Evolutionary conservation across 208 protist species (phyloP).

Genomic region (Acanthamoeba castellanii): DNA sequence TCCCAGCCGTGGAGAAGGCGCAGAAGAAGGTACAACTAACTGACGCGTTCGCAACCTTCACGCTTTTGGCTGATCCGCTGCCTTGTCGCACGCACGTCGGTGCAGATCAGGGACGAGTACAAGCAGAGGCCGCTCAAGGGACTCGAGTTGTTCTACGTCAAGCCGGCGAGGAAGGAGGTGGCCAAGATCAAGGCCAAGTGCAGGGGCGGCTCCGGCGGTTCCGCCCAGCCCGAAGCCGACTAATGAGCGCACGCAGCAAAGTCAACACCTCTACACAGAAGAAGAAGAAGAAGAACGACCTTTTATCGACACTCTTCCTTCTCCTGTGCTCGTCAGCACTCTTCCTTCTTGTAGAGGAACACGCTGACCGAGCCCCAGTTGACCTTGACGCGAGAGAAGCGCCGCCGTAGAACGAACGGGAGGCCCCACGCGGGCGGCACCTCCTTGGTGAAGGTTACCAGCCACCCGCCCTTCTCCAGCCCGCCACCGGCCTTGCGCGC

Average conservation of each 20-base stretch:
- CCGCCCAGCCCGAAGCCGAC: not conserved
- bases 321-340: not conserved
- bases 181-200: constrained; percentile 69
- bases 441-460: constrained; percentile 7
- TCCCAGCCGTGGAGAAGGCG: constrained; percentile 23
- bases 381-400: not conserved
- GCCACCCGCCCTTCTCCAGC: not conserved
- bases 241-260: not conserved
- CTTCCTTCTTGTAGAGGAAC: constrained; percentile 9
- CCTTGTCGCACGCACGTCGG: not conserved
- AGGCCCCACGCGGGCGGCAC: not conserved
- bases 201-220: constrained; percentile 8
- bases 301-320: not conserved
- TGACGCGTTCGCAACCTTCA: not conserved
- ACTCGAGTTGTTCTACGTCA: constrained; percentile 52
- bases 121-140: constrained; percentile 61
- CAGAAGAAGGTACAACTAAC: constrained; percentile 56
- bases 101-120: constrained; percentile 33
- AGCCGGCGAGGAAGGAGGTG: constrained; percentile 33
- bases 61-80: not conserved
- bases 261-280: not conserved
- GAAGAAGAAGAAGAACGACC: not conserved
- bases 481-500: not conserved
- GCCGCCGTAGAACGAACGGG: not conserved
- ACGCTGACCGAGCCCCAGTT: constrained; percentile 12